Evolutionary conservation across 2,329 filamentous ascomycete genomes (phyloP).

Genomic region (Diaporthe humulicola): DNA sequence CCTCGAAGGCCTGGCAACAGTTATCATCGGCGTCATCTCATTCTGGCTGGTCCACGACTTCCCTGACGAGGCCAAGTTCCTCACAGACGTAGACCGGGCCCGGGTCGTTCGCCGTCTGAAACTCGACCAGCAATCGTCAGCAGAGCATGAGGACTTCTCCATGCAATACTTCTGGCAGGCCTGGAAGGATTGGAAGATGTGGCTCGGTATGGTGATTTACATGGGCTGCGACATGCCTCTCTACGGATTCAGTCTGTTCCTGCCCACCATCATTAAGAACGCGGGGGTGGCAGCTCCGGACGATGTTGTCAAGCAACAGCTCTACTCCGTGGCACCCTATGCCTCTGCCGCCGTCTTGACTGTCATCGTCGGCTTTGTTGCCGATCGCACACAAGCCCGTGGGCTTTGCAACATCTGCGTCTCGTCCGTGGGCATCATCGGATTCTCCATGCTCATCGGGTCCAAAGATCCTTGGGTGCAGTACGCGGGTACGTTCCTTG

Average conservation of each 20-base stretch:
- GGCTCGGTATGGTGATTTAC: constrained; percentile 61
- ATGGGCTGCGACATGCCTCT: constrained; percentile 63
- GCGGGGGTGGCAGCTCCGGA: constrained; percentile 56
- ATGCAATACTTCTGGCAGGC: constrained; percentile 78
- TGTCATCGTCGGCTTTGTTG: constrained; percentile 77
- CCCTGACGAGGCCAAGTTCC: constrained; percentile 79
- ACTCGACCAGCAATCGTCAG: constrained; percentile 76
- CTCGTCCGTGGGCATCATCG: constrained; percentile 78
- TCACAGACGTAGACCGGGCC: constrained; percentile 74
- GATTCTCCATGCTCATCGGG: constrained; percentile 84
- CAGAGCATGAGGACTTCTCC: constrained; percentile 77
- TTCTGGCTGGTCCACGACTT: constrained; percentile 86
- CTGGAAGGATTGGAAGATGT: constrained; percentile 84
- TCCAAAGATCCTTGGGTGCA: constrained; percentile 74
- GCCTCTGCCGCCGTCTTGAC: constrained; percentile 79
- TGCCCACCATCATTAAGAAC: constrained; percentile 68
- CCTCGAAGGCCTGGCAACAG: constrained; percentile 76
- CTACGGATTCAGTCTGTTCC: constrained; percentile 67
- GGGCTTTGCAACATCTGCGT: constrained; percentile 84
- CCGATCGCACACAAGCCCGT: constrained; percentile 79
- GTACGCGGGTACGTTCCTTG: constrained; percentile 88
- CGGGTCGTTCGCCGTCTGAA: constrained; percentile 78
- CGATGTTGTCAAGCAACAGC: constrained; percentile 64
- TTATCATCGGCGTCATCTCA: constrained; percentile 73
- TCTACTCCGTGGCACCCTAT: constrained; percentile 83